A percentile compares a stretch with the other conserved stretches of the same genome.
Evolutionary conservation across 2,329 filamentous ascomycete species (phyloP).

Genomic region (Pseudogymnoascus sp.): DNA sequence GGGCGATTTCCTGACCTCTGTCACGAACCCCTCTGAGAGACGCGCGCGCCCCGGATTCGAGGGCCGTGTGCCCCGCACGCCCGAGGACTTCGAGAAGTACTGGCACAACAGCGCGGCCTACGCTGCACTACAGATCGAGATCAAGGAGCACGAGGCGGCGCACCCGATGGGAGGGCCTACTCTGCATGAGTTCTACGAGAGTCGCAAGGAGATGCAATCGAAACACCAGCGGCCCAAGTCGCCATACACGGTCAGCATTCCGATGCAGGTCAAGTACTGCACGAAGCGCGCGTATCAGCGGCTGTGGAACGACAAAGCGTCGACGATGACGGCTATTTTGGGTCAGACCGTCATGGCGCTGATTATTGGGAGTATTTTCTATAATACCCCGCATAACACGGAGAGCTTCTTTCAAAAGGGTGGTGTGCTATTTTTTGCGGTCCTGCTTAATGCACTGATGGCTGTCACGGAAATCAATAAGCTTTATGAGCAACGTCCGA

Average conservation of each 20-base stretch:
- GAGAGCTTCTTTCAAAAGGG: slow-evolving; percentile 50
- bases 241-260: slow-evolving; percentile 70
- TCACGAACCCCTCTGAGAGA: slow-evolving; percentile 57
- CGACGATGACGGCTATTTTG: slow-evolving; percentile 14
- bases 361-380: slow-evolving; percentile 54
- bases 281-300: slow-evolving; percentile 67
- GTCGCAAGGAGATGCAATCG: slow-evolving; percentile 32
- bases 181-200: slow-evolving; percentile 33
- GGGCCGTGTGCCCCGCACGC: slow-evolving; percentile 45
- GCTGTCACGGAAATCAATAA: slow-evolving; percentile 61
- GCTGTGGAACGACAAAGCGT: slow-evolving; percentile 46
- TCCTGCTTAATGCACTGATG: slow-evolving; percentile 55
- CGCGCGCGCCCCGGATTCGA: slow-evolving; percentile 48
- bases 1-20: slow-evolving; percentile 67
- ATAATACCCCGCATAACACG: slow-evolving; percentile 43
- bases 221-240: slow-evolving; percentile 56
- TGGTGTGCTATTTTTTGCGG: slow-evolving; percentile 56
- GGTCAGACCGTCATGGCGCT: slow-evolving; percentile 43
- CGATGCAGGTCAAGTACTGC: slow-evolving; percentile 68
- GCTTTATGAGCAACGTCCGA: slow-evolving; percentile 43
- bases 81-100: slow-evolving; percentile 45
- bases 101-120: slow-evolving; percentile 41
- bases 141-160: slow-evolving; percentile 42
- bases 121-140: slow-evolving; percentile 37
- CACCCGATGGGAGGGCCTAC: slow-evolving; percentile 30